These are phyloP conservation scores for Hypoxylon cercidicola DNA, from an alignment of 495 filamentous ascomycete genomes.

Conservation along the genomic window DNA sequence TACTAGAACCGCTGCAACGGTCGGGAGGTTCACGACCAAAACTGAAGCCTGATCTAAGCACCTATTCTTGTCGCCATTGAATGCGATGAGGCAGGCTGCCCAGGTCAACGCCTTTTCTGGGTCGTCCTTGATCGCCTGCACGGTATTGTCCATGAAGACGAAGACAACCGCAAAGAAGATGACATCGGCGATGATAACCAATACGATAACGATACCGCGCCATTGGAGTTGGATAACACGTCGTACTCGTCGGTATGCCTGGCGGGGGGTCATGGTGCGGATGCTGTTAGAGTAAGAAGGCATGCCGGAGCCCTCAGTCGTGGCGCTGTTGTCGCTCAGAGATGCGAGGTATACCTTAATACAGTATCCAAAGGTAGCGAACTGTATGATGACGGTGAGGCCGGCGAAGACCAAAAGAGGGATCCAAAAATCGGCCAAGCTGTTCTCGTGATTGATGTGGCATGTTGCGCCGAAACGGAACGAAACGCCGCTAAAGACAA, in stretches of 20 bases:
- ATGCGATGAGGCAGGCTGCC: constrained; percentile 73
- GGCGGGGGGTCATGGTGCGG: constrained; percentile 83
- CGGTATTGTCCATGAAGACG: constrained; percentile 80
- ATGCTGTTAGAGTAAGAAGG: constrained; percentile 84
- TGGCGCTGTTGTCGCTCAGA: constrained; percentile 74
- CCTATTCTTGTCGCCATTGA: constrained; percentile 68
- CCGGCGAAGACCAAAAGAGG: constrained; percentile 84
- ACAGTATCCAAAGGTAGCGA: constrained; percentile 88
- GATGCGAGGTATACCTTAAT: constrained; percentile 93
- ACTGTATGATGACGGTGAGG: constrained; percentile 82
- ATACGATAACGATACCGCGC: constrained; percentile 86
- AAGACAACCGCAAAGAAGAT: constrained; percentile 93
- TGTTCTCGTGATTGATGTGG: constrained; percentile 88
- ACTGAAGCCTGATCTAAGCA: constrained; percentile 69
- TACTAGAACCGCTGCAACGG: constrained; percentile 81
- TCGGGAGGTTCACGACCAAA: constrained; percentile 76
- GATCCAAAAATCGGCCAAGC: constrained; percentile 87
- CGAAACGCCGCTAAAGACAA: constrained; percentile 89
- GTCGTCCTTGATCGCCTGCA: constrained; percentile 65
- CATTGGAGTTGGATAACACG: constrained; percentile 94
- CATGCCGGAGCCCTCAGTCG: constrained; percentile 75
- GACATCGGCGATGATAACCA: constrained; percentile 88
- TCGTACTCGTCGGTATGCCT: constrained; percentile 85
- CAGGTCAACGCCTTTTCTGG: constrained; percentile 65
- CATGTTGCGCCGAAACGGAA: constrained; percentile 92